A percentile compares a stretch with the other conserved stretches of the same genome.
phyloP scores from a whole-genome alignment of 108 stramenopile genomes.

The Cyclostephanos invisitatus region DNA sequence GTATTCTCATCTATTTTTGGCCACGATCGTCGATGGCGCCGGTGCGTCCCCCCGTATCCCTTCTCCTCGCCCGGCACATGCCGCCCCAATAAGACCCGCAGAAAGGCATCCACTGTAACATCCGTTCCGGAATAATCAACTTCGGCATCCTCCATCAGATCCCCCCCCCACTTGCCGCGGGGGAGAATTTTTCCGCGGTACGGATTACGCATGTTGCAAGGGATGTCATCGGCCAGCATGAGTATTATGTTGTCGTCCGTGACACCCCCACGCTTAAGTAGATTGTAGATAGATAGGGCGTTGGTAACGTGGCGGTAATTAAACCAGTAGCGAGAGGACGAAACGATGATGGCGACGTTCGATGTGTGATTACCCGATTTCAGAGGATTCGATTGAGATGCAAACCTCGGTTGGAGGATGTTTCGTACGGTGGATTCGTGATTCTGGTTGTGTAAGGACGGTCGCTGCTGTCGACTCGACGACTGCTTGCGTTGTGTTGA shows the following conservation, averaged over 20 bases:
- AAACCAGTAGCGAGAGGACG: conserved; percentile 89
- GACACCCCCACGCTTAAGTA: conserved; percentile 65
- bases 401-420: conserved; percentile 23
- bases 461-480: background rate
- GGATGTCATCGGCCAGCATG: conserved; percentile 91
- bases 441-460: conserved; percentile 23
- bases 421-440: conserved; percentile 44
- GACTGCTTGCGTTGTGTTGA: background rate
- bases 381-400: conserved; percentile 13
- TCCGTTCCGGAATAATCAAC: conserved; percentile 94
- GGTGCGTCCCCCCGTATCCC: background rate
- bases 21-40: conserved; percentile 35
- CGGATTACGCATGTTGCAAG: conserved; percentile 74
- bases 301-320: conserved; percentile 94
- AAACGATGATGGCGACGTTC: conserved; percentile 74
- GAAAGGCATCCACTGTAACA: conserved; percentile 92
- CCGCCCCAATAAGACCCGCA: conserved; percentile 70
- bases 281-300: conserved; percentile 74
- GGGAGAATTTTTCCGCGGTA: conserved; percentile 68
- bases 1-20: conserved; percentile 54
- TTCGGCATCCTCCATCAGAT: conserved; percentile 68
- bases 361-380: conserved; percentile 43
- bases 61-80: conserved; percentile 39
- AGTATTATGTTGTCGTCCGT: conserved; percentile 84
- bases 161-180: conserved; percentile 48